A percentile compares a stretch with the other conserved stretches of the same genome.
These are phyloP conservation scores for Trichoderma reesei DNA, from an alignment of 495 filamentous ascomycete genomes.

Conservation along the genomic window DNA sequence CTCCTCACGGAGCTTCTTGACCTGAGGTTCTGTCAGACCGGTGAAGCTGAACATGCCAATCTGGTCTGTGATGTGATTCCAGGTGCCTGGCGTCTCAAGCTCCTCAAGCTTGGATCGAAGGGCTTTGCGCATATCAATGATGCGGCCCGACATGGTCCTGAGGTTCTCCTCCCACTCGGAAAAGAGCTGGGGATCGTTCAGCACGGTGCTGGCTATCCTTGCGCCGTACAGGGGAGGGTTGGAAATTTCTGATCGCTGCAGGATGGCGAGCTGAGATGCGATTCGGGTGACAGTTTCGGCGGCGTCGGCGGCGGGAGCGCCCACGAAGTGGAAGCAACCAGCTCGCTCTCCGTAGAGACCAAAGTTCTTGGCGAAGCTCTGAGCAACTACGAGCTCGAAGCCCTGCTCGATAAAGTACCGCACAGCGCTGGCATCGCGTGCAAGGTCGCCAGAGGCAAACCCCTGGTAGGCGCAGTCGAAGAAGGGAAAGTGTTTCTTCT, in stretches of 20 bases:
- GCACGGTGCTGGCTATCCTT: slow-evolving; percentile 66
- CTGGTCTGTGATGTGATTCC: slow-evolving; percentile 96
- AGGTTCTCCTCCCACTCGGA: slow-evolving; percentile 92
- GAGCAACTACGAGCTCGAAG: slow-evolving; percentile 90
- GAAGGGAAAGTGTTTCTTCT: slow-evolving; percentile 87
- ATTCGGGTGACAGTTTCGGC: slow-evolving; percentile 53
- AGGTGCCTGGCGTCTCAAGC: slow-evolving; percentile 74
- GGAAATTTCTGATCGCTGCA: slow-evolving; percentile 94
- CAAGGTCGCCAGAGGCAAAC: slow-evolving; percentile 87
- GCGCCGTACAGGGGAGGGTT: slow-evolving; percentile 95
- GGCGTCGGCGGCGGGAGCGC: slow-evolving; percentile 58
- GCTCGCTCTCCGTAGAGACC: slow-evolving; percentile 94
- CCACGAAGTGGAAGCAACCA: slow-evolving; percentile 93
- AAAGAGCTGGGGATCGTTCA: slow-evolving; percentile 79
- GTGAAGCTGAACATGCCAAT: slow-evolving; percentile 99
- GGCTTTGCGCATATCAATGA: slow-evolving; percentile 76
- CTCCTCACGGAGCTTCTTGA: slow-evolving; percentile 66
- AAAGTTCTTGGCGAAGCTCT: slow-evolving; percentile 99
- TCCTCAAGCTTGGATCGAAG: slow-evolving; percentile 69
- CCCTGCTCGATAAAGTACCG: slow-evolving; percentile 89
- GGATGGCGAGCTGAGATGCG: slow-evolving; percentile 79
- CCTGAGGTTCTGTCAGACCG: slow-evolving; percentile 76
- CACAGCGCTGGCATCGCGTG: slow-evolving; percentile 78
- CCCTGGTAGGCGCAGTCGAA: slow-evolving; percentile 98
- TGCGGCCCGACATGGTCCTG: slow-evolving; percentile 86